These are phyloP conservation scores for Raffaelea arxii DNA, from an alignment of 2,329 filamentous ascomycete species.

Conservation along the genomic window DNA sequence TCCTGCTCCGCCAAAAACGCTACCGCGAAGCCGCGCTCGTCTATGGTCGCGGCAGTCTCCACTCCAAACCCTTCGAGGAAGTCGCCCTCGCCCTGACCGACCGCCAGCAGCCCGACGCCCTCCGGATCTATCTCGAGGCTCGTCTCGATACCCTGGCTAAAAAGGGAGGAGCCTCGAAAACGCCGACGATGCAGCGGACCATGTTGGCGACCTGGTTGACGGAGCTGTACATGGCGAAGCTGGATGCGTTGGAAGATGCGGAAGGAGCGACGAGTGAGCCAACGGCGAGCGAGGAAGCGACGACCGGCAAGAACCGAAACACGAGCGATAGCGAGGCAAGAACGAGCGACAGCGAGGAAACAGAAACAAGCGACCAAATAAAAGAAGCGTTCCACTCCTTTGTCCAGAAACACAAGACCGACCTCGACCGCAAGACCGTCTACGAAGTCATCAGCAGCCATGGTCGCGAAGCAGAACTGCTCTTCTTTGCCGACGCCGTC, in stretches of 20 bases:
- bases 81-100: constrained; percentile 88
- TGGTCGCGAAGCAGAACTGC: constrained; percentile 81
- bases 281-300: constrained; percentile 39
- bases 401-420: constrained; percentile 70
- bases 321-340: too few relatives aligned
- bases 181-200: constrained; percentile 79
- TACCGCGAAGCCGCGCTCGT: constrained; percentile 80
- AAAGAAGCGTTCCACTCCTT: constrained; percentile 95
- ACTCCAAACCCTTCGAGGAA: constrained; percentile 96
- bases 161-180: constrained; percentile 34
- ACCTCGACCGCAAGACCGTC: constrained; percentile 82
- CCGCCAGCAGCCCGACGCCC: constrained; percentile 76
- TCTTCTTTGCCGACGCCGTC: constrained; percentile 81
- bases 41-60: constrained; percentile 89
- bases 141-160: constrained; percentile 69
- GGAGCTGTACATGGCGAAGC: constrained; percentile 93
- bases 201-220: constrained; percentile 95
- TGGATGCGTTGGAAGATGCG: constrained; percentile 88
- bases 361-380: too few relatives aligned
- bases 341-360: too few relatives aligned
- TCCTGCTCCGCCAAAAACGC: constrained; percentile 69
- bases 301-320: not conserved
- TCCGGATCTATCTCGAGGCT: constrained; percentile 79
- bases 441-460: constrained; percentile 97
- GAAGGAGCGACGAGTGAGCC: constrained; percentile 69